Percentiles rank a stretch among this genome's conserved stretches.
These are phyloP conservation scores for Colletotrichum graminicola DNA, from an alignment of 2,329 filamentous ascomycete genomes.

Conservation along the genomic window DNA sequence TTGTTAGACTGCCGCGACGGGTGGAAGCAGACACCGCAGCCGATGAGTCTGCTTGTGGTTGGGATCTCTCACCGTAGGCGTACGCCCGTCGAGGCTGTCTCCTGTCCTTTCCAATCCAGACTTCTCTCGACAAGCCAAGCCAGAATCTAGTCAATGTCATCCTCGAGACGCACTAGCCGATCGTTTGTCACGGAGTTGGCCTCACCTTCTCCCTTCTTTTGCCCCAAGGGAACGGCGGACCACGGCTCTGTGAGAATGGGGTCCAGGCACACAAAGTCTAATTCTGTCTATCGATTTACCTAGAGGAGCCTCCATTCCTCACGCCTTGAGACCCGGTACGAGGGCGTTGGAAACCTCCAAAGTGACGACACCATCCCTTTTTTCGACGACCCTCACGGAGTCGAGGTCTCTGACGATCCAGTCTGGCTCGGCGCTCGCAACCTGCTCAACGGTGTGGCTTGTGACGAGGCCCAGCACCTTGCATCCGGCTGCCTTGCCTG, in stretches of 20 bases:
- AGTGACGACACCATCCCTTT: slow-evolving; percentile 69
- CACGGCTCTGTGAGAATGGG: slow-evolving; percentile 7
- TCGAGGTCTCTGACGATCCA: slow-evolving; percentile 86
- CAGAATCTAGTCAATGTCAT: neutral
- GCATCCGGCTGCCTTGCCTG: slow-evolving; percentile 89
- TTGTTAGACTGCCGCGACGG: slow-evolving; percentile 8
- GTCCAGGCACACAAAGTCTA: slow-evolving; percentile 28
- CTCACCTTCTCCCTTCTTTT: slow-evolving; percentile 6
- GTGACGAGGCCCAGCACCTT: slow-evolving; percentile 87
- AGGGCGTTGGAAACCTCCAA: slow-evolving; percentile 77
- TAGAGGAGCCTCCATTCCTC: slow-evolving; percentile 41
- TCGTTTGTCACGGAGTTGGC: neutral
- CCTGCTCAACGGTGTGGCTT: slow-evolving; percentile 80
- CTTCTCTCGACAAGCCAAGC: neutral
- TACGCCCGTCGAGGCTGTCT: slow-evolving; percentile 1
- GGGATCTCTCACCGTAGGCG: slow-evolving; percentile 3
- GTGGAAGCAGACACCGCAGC: slow-evolving; percentile 2
- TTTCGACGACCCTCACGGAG: slow-evolving; percentile 75
- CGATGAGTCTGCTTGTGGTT: neutral
- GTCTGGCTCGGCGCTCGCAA: slow-evolving; percentile 83
- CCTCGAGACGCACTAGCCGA: neutral
- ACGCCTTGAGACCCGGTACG: slow-evolving; percentile 33
- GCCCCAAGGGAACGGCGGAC: slow-evolving; percentile 7
- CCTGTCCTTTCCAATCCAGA: neutral
- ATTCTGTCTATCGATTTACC: slow-evolving; percentile 36